These are phyloP conservation scores for Pistacia vera DNA, from an alignment of 345 rosid species.

Conservation along the genomic window DNA sequence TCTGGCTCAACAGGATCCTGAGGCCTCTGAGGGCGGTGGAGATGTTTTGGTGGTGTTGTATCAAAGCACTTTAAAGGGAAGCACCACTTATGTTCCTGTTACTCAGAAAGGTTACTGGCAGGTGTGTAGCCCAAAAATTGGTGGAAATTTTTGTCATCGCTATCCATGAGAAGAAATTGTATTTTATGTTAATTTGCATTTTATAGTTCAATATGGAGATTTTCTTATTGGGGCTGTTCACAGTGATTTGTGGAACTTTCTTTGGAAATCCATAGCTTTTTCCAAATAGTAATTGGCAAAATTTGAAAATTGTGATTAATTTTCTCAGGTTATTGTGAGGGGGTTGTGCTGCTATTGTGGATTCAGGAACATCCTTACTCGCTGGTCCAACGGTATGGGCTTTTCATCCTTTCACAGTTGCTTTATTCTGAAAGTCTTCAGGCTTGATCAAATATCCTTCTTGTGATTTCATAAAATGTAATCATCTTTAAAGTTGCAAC, in stretches of 20 bases:
- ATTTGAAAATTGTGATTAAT: background rate
- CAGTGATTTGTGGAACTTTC: conserved; percentile 38
- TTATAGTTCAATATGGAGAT: conserved; percentile 72
- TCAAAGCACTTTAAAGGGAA: conserved; percentile 60
- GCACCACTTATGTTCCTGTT: conserved; percentile 71
- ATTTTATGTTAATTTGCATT: conserved; percentile 1
- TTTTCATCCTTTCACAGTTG: background rate
- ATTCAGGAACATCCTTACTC: conserved; percentile 79
- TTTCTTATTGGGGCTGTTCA: conserved; percentile 54
- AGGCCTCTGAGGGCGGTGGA: conserved; percentile 61
- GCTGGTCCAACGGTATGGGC: conserved; percentile 75
- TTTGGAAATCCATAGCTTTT: background rate
- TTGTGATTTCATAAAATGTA: background rate
- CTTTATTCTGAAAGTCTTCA: background rate
- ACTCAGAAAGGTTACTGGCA: conserved; percentile 83
- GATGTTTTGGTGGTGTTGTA: conserved; percentile 81
- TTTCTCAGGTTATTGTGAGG: conserved; percentile 50
- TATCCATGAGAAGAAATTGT: background rate
- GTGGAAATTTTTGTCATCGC: conserved; percentile 2
- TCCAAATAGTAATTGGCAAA: background rate
- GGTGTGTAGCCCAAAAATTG: conserved; percentile 34
- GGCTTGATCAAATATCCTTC: background rate
- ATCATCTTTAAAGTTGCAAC: background rate
- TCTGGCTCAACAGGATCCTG: conserved; percentile 74
- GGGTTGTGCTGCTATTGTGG: conserved; percentile 77